A percentile compares a stretch with the other conserved stretches of the same genome.
These are phyloP conservation scores for Lotus japonicus DNA, from an alignment of 306 rosid genomes.

Conservation along the genomic window DNA sequence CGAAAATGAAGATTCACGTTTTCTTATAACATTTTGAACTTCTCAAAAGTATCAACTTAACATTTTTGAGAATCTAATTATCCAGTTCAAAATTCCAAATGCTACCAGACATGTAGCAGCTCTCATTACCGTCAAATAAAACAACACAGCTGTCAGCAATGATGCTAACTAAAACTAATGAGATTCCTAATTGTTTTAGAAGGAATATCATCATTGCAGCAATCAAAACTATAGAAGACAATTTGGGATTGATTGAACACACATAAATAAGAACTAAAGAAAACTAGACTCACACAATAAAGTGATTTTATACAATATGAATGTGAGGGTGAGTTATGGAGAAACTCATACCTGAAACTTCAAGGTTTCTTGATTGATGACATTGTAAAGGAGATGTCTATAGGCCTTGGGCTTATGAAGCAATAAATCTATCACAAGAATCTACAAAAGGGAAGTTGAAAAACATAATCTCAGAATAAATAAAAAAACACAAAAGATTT, in stretches of 20 bases:
- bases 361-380: slow-evolving; percentile 38
- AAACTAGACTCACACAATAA: not conserved
- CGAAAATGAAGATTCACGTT: not conserved
- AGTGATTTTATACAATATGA: not conserved
- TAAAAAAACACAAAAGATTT: not conserved
- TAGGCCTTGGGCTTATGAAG: slow-evolving; percentile 81
- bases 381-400: slow-evolving; percentile 76
- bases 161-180: not conserved
- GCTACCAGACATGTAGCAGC: not conserved
- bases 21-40: not conserved
- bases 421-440: slow-evolving; percentile 69
- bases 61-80: not conserved
- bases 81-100: slow-evolving; percentile 1
- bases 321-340: not conserved
- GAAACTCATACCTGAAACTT: slow-evolving; percentile 45
- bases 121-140: not conserved
- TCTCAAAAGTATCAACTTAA: not conserved
- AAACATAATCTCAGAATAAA: not conserved
- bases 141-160: not conserved
- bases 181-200: not conserved
- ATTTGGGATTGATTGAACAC: not conserved
- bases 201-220: not conserved
- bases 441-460: slow-evolving; percentile 28
- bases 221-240: not conserved
- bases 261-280: not conserved